Base-by-base conservation (phyloP, 768 basidiomycete genomes). In the Phylloporus sp. region DNA sequence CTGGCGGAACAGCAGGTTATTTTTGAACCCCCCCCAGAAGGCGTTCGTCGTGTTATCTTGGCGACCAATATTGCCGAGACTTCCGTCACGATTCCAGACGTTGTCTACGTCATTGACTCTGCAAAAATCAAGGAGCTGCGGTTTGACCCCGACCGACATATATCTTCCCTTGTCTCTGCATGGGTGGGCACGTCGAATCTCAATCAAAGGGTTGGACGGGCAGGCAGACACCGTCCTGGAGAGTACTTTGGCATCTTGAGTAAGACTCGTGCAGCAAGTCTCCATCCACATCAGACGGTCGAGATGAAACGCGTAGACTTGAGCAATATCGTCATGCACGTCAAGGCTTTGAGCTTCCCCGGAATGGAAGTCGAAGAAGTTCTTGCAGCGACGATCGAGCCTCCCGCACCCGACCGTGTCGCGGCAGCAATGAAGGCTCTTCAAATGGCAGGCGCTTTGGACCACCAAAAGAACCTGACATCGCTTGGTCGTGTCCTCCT, bases 21-120 rank as follows among this genome's bases (percentile, higher is more conserved):
- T 46, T 97, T 97, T 63, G 84, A 90, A 20, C 88, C 91, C 1
- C 87, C 93, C 7, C 77, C 84, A 0, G 54, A 65, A 3, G 91
- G 91, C 10, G 77, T 91, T 18, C 85, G 94, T 49, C 83, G 94
- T 23, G 77, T 98, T 62, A 95, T 98, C 58, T 76, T 97, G 43
- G 82, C 94, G 5, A 98, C 95, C 34, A 97, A 97, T 66, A 93
- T 97, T 40, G 94, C 94, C 12, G 95, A 97, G 70, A 95, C 94
- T 4, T 94, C 91, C 5, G 78, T 97, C 59, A 97, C 95, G 5
- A 95, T 97, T 58, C 93, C 93, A 1, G 91, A 95, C 58, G 91
- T 97, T 23, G 91, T 95, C 10, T 94, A 91, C 60, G 95, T 98
- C 27, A 84, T 97, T 39, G 95, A 98, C 62, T 80, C 88, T 0